Evolutionary conservation across 352 stramenopile genomes (phyloP), one percentile per base, ranked within the genome.

Genomic region (Stephanocyclus meneghinianus): DNA sequence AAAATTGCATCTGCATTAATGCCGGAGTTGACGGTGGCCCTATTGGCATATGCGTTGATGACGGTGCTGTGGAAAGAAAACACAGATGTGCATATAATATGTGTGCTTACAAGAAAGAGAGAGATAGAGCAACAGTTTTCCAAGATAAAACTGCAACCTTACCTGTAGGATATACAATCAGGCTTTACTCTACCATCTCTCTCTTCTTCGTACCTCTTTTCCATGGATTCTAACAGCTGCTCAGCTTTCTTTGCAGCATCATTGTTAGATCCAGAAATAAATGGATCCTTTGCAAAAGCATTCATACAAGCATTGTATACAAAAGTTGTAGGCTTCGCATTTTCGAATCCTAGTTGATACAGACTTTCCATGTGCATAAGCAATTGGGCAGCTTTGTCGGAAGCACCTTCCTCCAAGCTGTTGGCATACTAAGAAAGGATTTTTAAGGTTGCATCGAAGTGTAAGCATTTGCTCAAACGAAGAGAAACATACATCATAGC

Each of bases 261-360:
- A 21, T 53, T 57, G 11, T 21, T 32, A 8, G 18, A 0, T 44
- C 26, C 40, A 50, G 29, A 63, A n/a, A 42, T 45, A 45, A 44
- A 63, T 16, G 55, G 65, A 66, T 77, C 68, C 57, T 85, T 82
- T 21, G 78, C 74, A 69, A 85, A 85, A n/a, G 66, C 67, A 78
- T 85, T 85, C 73, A 82, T 76, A 56, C 67, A 81, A 16, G 78
- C 78, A 56, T 85, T 82, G 53, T 85, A 85, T 44, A 85, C 78
- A 71, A 85, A 85, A 10, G 78, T 85, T 13, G 71, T 81, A 15
- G 78, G 78, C 55, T 74, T 85, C 9, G 73, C 66, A 40, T 75
- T 75, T 1, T 78, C 68, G 61, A 79, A 82, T 18, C 74, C 73
- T 44, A 85, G 40, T 35, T 75, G 62, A 50, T 82, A 71, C n/a